Percentiles rank a stretch among this genome's conserved stretches.
Evolutionary conservation across 805 yeast species (phyloP).

Genomic region (Ogataea pini): DNA sequence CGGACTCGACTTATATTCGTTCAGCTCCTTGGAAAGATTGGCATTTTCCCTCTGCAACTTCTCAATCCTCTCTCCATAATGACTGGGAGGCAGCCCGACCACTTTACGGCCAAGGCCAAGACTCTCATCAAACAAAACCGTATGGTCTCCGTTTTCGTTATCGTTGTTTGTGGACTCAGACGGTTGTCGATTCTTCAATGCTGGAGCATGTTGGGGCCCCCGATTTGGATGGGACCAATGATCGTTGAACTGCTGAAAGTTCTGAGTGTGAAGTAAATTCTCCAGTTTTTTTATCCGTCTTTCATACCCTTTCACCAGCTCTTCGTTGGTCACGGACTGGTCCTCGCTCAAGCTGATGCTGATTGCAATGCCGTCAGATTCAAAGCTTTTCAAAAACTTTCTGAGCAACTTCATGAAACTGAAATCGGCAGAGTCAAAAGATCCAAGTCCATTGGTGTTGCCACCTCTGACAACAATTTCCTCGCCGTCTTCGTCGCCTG

Average conservation of each 20-base stretch:
- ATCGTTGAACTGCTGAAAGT: slow-evolving; percentile 52
- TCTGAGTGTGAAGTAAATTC: slow-evolving; percentile 72
- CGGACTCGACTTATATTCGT: slow-evolving; percentile 16
- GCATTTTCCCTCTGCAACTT: slow-evolving; percentile 28
- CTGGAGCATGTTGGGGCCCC: slow-evolving; percentile 7
- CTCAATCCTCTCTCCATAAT: slow-evolving; percentile 27
- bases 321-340: slow-evolving; percentile 28
- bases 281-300: slow-evolving; percentile 75
- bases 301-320: slow-evolving; percentile 62
- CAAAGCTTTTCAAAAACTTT: slow-evolving; percentile 47
- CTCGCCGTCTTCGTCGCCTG: slow-evolving; percentile 24
- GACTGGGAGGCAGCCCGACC: slow-evolving; percentile 32
- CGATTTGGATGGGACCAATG: slow-evolving; percentile 32
- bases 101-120: slow-evolving; percentile 26
- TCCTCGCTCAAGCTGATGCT: slow-evolving; percentile 38
- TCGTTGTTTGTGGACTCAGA: slow-evolving; percentile 11
- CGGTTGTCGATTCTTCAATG: slow-evolving; percentile 10
- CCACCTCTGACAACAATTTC: slow-evolving; percentile 27
- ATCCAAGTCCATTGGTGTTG: slow-evolving; percentile 32
- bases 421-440: slow-evolving; percentile 30
- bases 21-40: slow-evolving; percentile 17
- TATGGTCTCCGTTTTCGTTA: slow-evolving; percentile 12
- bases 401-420: slow-evolving; percentile 42
- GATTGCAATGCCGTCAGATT: slow-evolving; percentile 36
- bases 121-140: slow-evolving; percentile 23